These are phyloP conservation scores for Colletotrichum sp. DNA, from an alignment of 2,329 filamentous ascomycete species.

Conservation along the genomic window DNA sequence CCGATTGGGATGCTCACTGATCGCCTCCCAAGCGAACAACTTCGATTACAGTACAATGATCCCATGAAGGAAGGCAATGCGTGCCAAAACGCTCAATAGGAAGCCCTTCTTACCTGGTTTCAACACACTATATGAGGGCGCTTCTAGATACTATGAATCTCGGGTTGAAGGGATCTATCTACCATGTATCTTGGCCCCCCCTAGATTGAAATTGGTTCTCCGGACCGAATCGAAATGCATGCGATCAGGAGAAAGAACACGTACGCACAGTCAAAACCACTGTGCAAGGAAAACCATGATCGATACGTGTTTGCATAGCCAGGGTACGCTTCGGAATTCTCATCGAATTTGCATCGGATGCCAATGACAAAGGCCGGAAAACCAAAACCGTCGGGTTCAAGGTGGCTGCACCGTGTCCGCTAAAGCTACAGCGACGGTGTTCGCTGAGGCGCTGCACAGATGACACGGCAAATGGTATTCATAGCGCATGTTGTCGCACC, in stretches of 20 bases:
- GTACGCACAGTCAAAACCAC: neutral
- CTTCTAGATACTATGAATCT: neutral
- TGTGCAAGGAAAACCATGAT: accelerated
- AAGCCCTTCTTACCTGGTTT: neutral
- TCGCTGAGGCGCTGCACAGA: neutral
- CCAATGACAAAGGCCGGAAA: neutral
- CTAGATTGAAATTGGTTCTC: accelerated
- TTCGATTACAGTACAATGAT: too few species aligned
- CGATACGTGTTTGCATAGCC: neutral
- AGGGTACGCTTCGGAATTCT: neutral
- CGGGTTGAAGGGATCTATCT: neutral
- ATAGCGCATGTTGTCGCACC: neutral
- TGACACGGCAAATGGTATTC: neutral
- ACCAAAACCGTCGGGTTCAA: neutral
- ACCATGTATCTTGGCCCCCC: neutral
- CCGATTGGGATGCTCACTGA: neutral
- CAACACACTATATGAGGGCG: accelerated
- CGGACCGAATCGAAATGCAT: neutral
- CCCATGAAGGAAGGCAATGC: too few species aligned
- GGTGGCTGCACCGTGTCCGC: neutral
- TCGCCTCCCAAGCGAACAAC: neutral
- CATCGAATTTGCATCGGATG: neutral
- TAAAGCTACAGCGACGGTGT: neutral
- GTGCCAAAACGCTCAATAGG: neutral
- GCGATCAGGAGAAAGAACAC: accelerated